A percentile compares a stretch with the other conserved stretches of the same genome.
Evolutionary conservation across 2,329 filamentous ascomycete genomes (phyloP).

Genomic region (Metarhizium rileyi): DNA sequence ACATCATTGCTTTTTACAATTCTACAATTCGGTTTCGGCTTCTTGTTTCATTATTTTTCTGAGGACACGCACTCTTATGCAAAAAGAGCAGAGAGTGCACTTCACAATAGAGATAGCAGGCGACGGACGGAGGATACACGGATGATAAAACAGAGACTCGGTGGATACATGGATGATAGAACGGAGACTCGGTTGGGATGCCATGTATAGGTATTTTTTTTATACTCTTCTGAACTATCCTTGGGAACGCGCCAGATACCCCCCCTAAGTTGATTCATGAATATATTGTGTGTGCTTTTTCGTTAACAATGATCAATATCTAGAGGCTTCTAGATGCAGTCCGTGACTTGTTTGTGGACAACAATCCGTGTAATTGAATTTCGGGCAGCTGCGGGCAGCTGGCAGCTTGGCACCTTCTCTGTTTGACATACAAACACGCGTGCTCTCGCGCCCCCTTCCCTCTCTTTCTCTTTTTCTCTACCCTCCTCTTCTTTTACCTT

Average conservation of each 20-base stretch:
- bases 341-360: no score
- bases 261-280: background rate
- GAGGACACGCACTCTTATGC: background rate
- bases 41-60: background rate
- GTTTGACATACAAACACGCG: background rate
- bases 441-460: background rate
- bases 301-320: background rate
- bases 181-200: background rate
- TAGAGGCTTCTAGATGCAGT: background rate
- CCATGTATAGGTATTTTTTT: background rate
- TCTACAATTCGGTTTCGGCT: background rate
- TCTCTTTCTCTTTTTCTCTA: background rate
- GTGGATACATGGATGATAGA: background rate
- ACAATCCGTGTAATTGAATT: background rate
- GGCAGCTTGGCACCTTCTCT: background rate
- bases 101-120: background rate
- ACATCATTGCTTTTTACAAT: background rate
- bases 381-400: background rate
- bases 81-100: background rate
- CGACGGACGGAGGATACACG: background rate
- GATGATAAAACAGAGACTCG: background rate
- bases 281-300: constrained; percentile 1
- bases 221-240: background rate
- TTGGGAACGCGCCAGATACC: constrained; percentile 1
- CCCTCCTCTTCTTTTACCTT: background rate